Base-by-base conservation (phyloP, 768 basidiomycete species). In the Pisolithus marmoratus region DNA sequence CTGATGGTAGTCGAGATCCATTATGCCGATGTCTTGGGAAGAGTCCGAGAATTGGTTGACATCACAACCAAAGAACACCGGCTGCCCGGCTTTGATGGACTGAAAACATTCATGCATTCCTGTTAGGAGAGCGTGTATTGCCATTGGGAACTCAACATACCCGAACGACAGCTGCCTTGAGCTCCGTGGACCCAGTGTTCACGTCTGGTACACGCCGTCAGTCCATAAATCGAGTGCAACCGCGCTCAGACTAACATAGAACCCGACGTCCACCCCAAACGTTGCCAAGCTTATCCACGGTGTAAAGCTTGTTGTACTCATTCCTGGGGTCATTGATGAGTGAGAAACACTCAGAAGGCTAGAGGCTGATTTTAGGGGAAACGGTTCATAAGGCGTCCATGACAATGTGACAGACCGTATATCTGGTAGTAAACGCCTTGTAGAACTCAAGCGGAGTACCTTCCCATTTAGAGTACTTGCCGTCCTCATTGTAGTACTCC, bases 51-150 rank as follows among this genome's bases (percentile, higher is more conserved):
- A 90, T 63, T 96, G 82, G 34, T 93, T 94, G 42, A 96, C 93
- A 64, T 98, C 95, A 65, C 94, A 96, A 0, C 94, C 95, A 63
- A 97, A 97, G 80, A 95, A 96, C 42, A 94, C 86, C 5, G 94
- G 87, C 37, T 85, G 83, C 38, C 90, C 88, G 23, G 88, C 87
- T 69, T 91, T 91, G 73, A 95, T 81, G 67, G 87, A 76, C 76
- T 81, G 53, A 34, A 8, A 20, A 26, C 26, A 34, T 19, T 26
- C n/a, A n/a, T 26, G 31, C 26, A 34, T 19, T 26, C n/a, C 15
- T 26, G 31, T 46, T 20, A 20, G 51, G 19, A 3, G 11, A 41
- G 15, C 34, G 4, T 26, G 15, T 22, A 20, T 37, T 12, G 29
- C 43, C 8, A 38, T 52, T 19, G 19, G 15, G 19, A 17, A 49